Evolutionary conservation across 2,329 filamentous ascomycete species (phyloP).

Genomic region (Penicillium verrucosum): DNA sequence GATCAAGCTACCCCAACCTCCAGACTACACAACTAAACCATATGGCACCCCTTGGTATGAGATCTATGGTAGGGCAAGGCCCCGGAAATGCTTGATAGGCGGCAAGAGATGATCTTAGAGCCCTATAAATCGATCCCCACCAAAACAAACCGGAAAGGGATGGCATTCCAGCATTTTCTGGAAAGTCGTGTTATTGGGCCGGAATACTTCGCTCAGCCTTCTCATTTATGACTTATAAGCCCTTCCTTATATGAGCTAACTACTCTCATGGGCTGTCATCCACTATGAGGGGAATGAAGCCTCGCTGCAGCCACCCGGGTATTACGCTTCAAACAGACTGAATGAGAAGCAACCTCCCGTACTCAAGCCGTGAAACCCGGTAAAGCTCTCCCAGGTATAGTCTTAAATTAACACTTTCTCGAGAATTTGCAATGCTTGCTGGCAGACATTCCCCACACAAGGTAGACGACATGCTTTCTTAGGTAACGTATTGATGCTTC

Average conservation of each 20-base stretch:
- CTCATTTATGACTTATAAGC: not conserved
- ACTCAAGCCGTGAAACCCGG: not conserved
- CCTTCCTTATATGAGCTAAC: not conserved
- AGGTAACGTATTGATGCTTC: constrained; percentile 8
- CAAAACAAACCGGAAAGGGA: constrained; percentile 23
- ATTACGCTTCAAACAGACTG: no score
- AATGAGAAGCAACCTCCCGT: not conserved
- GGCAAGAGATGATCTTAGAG: not conserved
- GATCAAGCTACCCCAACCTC: constrained; percentile 4
- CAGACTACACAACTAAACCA: not conserved
- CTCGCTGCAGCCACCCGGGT: not conserved
- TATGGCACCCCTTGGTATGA: constrained; percentile 21
- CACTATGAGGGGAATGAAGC: not conserved
- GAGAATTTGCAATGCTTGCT: not conserved
- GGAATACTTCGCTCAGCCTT: not conserved
- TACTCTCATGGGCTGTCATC: not conserved
- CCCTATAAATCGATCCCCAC: constrained; percentile 13
- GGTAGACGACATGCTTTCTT: not conserved
- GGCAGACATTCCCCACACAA: constrained; percentile 12
- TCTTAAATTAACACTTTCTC: not conserved
- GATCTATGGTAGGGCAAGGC: not conserved
- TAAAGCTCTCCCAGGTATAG: not conserved
- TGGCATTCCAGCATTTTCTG: constrained; percentile 18
- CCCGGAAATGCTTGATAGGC: constrained; percentile 9
- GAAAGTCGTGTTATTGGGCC: constrained; percentile 1